Evolutionary conservation across 2,329 filamentous ascomycete genomes (phyloP).

Genomic region (Aspergillus unguis): DNA sequence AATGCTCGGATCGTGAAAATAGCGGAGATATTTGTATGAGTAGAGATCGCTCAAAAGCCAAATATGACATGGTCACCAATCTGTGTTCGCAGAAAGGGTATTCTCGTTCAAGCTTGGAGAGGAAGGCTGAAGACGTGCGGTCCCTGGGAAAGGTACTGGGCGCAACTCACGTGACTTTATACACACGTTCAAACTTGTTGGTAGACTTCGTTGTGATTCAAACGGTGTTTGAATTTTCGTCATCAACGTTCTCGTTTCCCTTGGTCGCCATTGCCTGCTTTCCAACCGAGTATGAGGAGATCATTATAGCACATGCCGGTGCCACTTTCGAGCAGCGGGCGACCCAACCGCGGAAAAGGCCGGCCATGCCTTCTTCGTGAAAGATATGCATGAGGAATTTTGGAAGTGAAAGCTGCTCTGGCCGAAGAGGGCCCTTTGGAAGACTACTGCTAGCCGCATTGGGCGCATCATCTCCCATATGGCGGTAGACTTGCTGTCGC

Average conservation of each 20-base stretch:
- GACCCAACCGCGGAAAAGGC: slow-evolving; percentile 88
- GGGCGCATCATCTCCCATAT: slow-evolving; percentile 46
- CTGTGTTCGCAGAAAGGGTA: too few species aligned
- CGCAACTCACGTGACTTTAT: too few species aligned
- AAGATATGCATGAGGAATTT: slow-evolving; percentile 89
- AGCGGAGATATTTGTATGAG: slow-evolving; percentile 17
- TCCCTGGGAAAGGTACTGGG: too few species aligned
- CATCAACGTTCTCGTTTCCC: slow-evolving; percentile 4
- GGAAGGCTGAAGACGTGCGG: too few species aligned
- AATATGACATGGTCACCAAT: not conserved
- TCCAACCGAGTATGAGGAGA: slow-evolving; percentile 93
- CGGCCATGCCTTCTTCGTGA: slow-evolving; percentile 72
- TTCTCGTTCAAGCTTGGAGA: too few species aligned
- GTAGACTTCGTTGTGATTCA: slow-evolving; percentile 2
- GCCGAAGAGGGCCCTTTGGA: slow-evolving; percentile 35
- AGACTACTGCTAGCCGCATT: slow-evolving; percentile 15
- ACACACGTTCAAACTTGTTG: too few species aligned
- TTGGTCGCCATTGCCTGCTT: slow-evolving; percentile 56
- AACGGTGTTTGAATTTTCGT: slow-evolving; percentile 17
- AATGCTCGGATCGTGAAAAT: slow-evolving; percentile 25
- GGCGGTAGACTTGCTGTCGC: slow-evolving; percentile 76
- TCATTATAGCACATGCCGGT: slow-evolving; percentile 98
- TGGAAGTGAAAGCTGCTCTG: slow-evolving; percentile 75
- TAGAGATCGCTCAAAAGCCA: slow-evolving; percentile 12
- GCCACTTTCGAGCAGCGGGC: slow-evolving; percentile 91